These are phyloP conservation scores for Inga leiocalycina DNA, from an alignment of 306 rosid species.

Conservation along the genomic window DNA sequence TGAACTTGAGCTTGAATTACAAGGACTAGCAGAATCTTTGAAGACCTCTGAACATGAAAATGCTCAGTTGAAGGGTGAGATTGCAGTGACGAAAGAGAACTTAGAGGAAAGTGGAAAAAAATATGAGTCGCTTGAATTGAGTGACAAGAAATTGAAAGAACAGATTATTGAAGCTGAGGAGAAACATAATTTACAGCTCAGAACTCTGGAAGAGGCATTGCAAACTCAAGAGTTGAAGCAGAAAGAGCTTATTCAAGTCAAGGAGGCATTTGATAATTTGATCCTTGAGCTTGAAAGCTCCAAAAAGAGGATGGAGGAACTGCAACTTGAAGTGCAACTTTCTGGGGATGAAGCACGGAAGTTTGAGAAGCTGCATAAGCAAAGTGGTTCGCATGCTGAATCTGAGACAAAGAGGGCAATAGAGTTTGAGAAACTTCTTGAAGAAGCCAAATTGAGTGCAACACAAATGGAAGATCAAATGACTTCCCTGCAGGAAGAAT, in stretches of 20 bases:
- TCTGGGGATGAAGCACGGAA: conserved; percentile 62
- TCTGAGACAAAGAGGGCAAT: conserved; percentile 67
- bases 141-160: conserved; percentile 68
- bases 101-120: conserved; percentile 65
- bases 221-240: conserved; percentile 70
- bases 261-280: conserved; percentile 66
- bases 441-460: conserved; percentile 60
- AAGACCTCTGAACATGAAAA: conserved; percentile 82
- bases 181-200: conserved; percentile 62
- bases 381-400: conserved; percentile 83
- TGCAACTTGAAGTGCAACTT: conserved; percentile 62
- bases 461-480: conserved; percentile 68
- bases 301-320: conserved; percentile 59
- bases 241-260: conserved; percentile 66
- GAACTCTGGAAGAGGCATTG: conserved; percentile 67
- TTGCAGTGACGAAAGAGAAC: conserved; percentile 62
- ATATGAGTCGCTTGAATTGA: conserved; percentile 59
- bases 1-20: conserved; percentile 76
- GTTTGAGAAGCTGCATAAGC: conserved; percentile 85
- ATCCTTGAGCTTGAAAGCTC: conserved; percentile 74
- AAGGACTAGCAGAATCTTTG: conserved; percentile 55
- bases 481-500: conserved; percentile 67
- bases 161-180: conserved; percentile 66
- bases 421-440: conserved; percentile 76
- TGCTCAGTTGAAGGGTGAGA: conserved; percentile 68